Base-by-base conservation (phyloP, 805 yeast species). In the Cyberlindnera maritima region DNA sequence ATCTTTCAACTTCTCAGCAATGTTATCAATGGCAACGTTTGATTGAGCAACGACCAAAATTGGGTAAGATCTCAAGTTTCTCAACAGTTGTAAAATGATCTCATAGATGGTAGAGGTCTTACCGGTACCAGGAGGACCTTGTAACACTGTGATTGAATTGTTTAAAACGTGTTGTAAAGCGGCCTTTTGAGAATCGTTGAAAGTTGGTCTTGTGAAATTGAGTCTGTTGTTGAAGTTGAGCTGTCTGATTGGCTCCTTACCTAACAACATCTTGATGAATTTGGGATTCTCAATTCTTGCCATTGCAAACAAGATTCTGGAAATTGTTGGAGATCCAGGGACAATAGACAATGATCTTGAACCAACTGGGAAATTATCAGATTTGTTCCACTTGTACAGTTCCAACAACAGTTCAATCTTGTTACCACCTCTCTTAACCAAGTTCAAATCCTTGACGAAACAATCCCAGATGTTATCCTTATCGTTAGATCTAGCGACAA, bases 121-220 rank as follows among this genome's bases (percentile, higher is more conserved):
- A 47, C 94, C 94, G 0, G 94, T 85, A 12, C 94, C 94, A 2
- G 91, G 91, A 0, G 94, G 94, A 2, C 94, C 94, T 62, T 84
- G 91, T 18, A 85, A 71, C 15, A 85, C 56, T 3, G 81, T 80
- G 42, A 73, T 76, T 15, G 61, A 54, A 36, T 58, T 58, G 41
- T 58, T 58, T 42, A 58, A 39, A 17, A 58, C 61, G 26, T 58
- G 61, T 32, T 58, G 60, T 28, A 59, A 52, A 2, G 83, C 83
- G 28, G 70, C 69, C 52, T 77, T 77, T 50, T 81, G 87, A 0
- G 86, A 81, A 7, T 72, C 77, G 57, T 81, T 81, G 50, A 81
- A 71, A 1, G 72, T 60, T n/a, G 71, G 75, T 32, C 68, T 72
- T 1, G 78, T 67, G 51, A 75, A 78, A 47, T 69, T 73, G 44